Evolutionary conservation across 352 stramenopile genomes (phyloP).

Genomic region (Globisporangium nodosum): DNA sequence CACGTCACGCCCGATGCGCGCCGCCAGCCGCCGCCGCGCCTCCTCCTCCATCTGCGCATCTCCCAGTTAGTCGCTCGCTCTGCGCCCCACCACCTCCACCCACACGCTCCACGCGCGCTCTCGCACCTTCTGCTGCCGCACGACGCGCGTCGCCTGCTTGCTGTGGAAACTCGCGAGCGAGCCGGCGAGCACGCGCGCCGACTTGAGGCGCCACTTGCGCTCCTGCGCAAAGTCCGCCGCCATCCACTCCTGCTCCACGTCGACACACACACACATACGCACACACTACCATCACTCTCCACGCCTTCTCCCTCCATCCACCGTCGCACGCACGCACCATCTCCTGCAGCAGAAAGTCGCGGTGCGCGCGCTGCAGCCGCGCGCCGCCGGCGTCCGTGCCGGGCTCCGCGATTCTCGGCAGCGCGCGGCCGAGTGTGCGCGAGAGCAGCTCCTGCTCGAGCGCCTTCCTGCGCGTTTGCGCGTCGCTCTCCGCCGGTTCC

Average conservation of each 20-base stretch:
- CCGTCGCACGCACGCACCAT: slow-evolving; percentile 32
- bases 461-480: slow-evolving; percentile 21
- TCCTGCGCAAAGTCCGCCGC: slow-evolving; percentile 90
- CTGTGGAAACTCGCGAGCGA: slow-evolving; percentile 53
- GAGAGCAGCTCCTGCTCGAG: slow-evolving; percentile 34
- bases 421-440: slow-evolving; percentile 43
- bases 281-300: slow-evolving; percentile 1
- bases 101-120: neutral
- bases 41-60: slow-evolving; percentile 32
- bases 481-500: slow-evolving; percentile 8
- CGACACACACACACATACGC: neutral
- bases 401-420: slow-evolving; percentile 25
- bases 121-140: slow-evolving; percentile 31
- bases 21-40: slow-evolving; percentile 44
- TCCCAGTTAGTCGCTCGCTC: neutral
- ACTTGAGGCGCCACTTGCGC: slow-evolving; percentile 76
- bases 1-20: slow-evolving; percentile 84
- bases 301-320: neutral
- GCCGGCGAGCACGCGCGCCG: slow-evolving; percentile 65
- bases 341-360: slow-evolving; percentile 77
- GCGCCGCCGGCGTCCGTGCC: slow-evolving; percentile 34
- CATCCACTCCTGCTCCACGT: slow-evolving; percentile 81
- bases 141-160: slow-evolving; percentile 29
- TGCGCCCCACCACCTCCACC: too few species aligned
- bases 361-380: slow-evolving; percentile 37